Conservation (phyloP, 352 stramenopile species). For the Pythium volutum region DNA sequence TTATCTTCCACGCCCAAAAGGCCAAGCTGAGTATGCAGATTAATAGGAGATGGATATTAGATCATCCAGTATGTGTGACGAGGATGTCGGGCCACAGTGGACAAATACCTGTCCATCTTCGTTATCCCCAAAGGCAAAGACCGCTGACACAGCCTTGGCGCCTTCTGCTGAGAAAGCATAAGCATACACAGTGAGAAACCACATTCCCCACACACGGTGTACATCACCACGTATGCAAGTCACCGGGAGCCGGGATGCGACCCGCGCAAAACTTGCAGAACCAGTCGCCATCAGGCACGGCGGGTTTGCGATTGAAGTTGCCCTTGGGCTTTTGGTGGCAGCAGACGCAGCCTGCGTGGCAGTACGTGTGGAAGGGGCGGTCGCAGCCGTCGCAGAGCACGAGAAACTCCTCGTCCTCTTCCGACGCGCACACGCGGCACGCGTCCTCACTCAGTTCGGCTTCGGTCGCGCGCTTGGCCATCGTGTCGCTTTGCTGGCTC, state of each 20-base stretch:
- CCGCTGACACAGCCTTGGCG: conserved; percentile 42
- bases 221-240: neutral
- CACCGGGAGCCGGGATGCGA: conserved; percentile 48
- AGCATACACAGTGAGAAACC: neutral
- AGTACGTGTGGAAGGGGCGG: conserved; percentile 68
- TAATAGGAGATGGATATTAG: neutral
- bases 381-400: conserved; percentile 83
- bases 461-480: conserved; percentile 15
- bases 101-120: conserved; percentile 65
- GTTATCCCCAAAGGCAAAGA: conserved; percentile 78
- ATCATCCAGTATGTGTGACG: neutral
- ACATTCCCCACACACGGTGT: neutral
- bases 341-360: conserved; percentile 72
- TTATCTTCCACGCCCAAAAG: conserved; percentile 46
- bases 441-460: conserved; percentile 54
- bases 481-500: conserved; percentile 24
- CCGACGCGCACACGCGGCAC: conserved; percentile 76
- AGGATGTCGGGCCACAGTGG: neutral
- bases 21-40: conserved; percentile 35
- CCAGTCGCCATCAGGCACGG: conserved; percentile 80
- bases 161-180: conserved; percentile 28
- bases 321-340: conserved; percentile 74
- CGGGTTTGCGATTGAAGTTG: conserved; percentile 71
- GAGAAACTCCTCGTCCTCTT: conserved; percentile 74
- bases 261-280: conserved; percentile 86